These are phyloP conservation scores for Acacia pycnantha DNA, from an alignment of 331 rosid genomes.

Conservation along the genomic window DNA sequence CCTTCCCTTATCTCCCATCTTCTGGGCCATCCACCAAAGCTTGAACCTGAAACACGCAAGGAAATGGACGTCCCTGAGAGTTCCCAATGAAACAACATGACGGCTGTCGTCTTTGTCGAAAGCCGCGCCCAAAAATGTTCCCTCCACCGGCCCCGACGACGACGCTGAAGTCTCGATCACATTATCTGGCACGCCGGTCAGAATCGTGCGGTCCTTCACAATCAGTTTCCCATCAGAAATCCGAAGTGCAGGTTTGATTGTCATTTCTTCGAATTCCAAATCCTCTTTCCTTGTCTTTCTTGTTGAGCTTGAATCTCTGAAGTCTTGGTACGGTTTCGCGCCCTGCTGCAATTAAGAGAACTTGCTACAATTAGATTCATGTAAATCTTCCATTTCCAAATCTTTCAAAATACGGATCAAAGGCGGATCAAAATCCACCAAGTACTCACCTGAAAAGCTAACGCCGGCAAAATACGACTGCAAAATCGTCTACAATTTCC, in stretches of 20 bases:
- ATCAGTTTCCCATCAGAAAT: conserved; percentile 60
- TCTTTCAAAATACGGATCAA: background rate
- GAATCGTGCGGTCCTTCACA: conserved; percentile 65
- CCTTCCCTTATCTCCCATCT: conserved; percentile 73
- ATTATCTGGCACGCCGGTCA: conserved; percentile 71
- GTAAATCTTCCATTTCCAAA: too few relatives aligned
- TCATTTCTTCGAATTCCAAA: conserved; percentile 43
- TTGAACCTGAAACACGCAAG: conserved; percentile 87
- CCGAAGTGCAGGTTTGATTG: conserved; percentile 65
- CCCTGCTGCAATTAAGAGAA: background rate
- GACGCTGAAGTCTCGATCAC: conserved; percentile 66
- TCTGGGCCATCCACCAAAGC: conserved; percentile 98
- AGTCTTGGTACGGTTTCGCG: background rate
- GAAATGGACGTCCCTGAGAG: conserved; percentile 59
- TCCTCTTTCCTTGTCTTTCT: conserved; percentile 8
- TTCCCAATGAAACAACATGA: conserved; percentile 68
- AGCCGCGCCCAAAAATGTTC: conserved; percentile 62
- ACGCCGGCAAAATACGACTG: conserved; percentile 16
- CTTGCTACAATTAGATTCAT: background rate
- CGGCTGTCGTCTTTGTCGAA: conserved; percentile 51
- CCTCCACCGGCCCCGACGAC: conserved; percentile 61
- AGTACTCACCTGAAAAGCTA: conserved; percentile 52
- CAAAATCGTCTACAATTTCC: conserved; percentile 36
- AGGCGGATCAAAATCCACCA: background rate
- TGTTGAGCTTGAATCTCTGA: background rate